These are phyloP conservation scores for Nephelium lappaceum DNA, from an alignment of 345 rosid species.

Conservation along the genomic window DNA sequence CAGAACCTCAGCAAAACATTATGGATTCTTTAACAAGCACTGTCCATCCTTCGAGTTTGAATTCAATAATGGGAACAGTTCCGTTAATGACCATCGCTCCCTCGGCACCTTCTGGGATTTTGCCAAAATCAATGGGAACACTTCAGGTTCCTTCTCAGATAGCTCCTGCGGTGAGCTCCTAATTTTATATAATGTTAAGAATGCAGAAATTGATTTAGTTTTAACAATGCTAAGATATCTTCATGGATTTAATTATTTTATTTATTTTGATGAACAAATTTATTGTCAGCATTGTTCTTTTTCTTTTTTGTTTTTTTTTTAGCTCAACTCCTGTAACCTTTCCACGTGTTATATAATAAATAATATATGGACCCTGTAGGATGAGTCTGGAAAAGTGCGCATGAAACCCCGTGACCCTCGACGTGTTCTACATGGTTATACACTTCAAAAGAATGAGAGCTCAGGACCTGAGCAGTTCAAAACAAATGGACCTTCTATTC, in stretches of 20 bases:
- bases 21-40: slow-evolving; percentile 41
- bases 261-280: background rate
- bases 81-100: slow-evolving; percentile 38
- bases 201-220: slow-evolving; percentile 5
- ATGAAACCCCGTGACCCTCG: slow-evolving; percentile 99
- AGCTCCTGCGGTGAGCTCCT: slow-evolving; percentile 49
- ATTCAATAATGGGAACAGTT: slow-evolving; percentile 40
- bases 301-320: background rate
- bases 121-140: slow-evolving; percentile 49
- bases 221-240: background rate
- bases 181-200: background rate
- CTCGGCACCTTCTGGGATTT: slow-evolving; percentile 39
- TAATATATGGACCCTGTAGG: slow-evolving; percentile 42
- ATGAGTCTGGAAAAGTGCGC: slow-evolving; percentile 67
- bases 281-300: background rate
- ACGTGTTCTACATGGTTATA: slow-evolving; percentile 68
- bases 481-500: slow-evolving; percentile 35
- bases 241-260: background rate
- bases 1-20: slow-evolving; percentile 46
- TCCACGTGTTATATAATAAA: background rate
- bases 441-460: slow-evolving; percentile 58
- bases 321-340: background rate
- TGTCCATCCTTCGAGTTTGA: slow-evolving; percentile 44
- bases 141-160: slow-evolving; percentile 47
- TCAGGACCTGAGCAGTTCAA: slow-evolving; percentile 53